phyloP scores from a whole-genome alignment of 1,284 basidiomycete species.

The Laetiporus sulphureus region DNA sequence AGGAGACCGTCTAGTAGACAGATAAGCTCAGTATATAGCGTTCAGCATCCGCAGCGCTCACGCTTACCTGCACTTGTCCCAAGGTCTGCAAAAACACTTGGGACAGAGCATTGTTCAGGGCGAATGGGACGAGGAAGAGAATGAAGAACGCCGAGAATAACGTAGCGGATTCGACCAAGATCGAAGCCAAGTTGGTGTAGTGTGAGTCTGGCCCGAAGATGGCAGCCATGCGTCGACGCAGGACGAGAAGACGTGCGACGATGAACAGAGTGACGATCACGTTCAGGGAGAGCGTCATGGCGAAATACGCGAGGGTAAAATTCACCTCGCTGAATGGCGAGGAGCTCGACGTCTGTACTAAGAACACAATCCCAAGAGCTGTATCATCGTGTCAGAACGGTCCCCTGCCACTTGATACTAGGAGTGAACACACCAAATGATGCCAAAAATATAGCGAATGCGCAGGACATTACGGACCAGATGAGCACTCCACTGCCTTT shows the following conservation, averaged over 20 bases:
- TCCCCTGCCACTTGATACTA: too few relatives aligned
- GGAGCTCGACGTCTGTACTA: not conserved
- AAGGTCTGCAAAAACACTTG: not conserved
- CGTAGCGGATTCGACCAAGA: slow-evolving; percentile 1
- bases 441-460: not conserved
- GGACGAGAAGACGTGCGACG: not conserved
- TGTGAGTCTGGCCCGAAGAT: not conserved
- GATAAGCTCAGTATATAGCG: too few relatives aligned
- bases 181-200: not conserved
- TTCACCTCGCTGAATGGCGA: not conserved
- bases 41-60: not conserved
- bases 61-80: slow-evolving; percentile 1
- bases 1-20: not conserved
- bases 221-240: not conserved
- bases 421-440: slow-evolving; percentile 1
- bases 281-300: not conserved
- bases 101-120: not conserved
- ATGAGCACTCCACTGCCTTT: not conserved
- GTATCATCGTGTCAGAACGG: too few relatives aligned
- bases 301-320: slow-evolving; percentile 1
- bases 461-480: not conserved
- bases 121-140: slow-evolving; percentile 2
- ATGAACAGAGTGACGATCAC: slow-evolving; percentile 1
- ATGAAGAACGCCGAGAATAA: not conserved
- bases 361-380: not conserved